phyloP scores from a whole-genome alignment of 192 early-diverging fungal species.

The Coemansia sp. region DNA sequence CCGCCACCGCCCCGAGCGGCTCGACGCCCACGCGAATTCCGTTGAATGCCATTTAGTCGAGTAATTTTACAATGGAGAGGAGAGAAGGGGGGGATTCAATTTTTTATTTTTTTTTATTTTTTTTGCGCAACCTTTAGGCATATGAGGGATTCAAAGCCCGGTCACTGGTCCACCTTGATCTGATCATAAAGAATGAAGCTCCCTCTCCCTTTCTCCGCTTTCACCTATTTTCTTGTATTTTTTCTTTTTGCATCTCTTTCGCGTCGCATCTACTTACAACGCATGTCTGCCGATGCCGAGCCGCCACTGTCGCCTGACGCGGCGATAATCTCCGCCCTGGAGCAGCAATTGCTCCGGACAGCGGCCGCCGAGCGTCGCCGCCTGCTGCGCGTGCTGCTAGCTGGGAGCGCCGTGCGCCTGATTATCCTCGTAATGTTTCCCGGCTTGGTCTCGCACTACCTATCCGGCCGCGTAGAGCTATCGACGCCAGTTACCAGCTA shows the following conservation, averaged over 20 bases:
- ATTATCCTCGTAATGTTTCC: constrained; percentile 54
- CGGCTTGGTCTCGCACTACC: constrained; percentile 34
- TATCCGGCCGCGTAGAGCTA: constrained; percentile 72
- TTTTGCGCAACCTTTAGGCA: too few species aligned
- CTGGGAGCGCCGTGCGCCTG: constrained; percentile 34
- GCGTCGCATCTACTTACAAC: neutral
- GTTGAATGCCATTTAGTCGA: neutral
- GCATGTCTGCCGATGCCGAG: neutral
- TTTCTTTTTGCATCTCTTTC: neutral
- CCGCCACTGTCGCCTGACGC: neutral
- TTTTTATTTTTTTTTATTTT: too few species aligned
- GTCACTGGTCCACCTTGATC: too few species aligned
- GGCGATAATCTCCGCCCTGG: neutral
- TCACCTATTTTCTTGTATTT: neutral
- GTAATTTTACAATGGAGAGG: neutral
- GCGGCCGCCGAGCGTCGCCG: constrained; percentile 16
- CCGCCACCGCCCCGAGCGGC: constrained; percentile 14
- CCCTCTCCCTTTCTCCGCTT: neutral
- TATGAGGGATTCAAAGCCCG: too few species aligned
- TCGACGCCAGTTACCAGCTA: constrained; percentile 88
- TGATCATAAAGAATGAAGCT: too few species aligned
- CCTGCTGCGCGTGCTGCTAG: constrained; percentile 13
- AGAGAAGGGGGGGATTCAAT: neutral
- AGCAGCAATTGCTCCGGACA: neutral
- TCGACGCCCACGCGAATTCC: constrained; percentile 39